Evolutionary conservation across 139 green algal species (phyloP), one percentile per base, ranked within the genome.

Genomic region (Chlorella sp.): DNA sequence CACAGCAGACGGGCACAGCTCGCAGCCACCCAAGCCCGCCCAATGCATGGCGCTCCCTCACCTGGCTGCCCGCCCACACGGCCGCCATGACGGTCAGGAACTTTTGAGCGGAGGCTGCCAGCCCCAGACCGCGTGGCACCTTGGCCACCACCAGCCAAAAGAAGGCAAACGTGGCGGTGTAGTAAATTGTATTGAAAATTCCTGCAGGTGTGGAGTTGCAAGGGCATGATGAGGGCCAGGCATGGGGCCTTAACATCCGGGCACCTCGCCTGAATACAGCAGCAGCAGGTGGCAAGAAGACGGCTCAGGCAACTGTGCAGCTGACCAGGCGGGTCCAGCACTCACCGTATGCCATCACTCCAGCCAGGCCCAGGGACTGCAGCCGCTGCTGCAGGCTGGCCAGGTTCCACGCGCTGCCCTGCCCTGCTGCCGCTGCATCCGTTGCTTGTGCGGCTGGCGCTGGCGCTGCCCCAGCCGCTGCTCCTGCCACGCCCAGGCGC

Each of bases 151-250:
- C 72, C 1, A 65, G 47, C 85, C 87, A 88, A 4, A 81, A 56
- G 30, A 90, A 78, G 11, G 84, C 30, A 64, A 92, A 94, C 17
- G 88, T 73, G 34, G 67, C 28, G 1, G 70, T 85, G 78, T 95
- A 95, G 74, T 95, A 95, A 9, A 91, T 15, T 3, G 92, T 95
- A 82, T 95, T 95, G 67, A 93, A 86, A 4, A 94, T 30, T 56
- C 92, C 60, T 82, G 76, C 75, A n/a, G n/a, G n/a, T n/a, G n/a
- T n/a, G n/a, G n/a, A n/a, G n/a, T n/a, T n/a, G n/a, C n/a, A n/a
- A n/a, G n/a, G n/a, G n/a, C n/a, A 67, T 34, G 13, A 21, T 15
- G 3, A 38, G 63, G 16, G 63, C 63, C n/a, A n/a, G n/a, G n/a
- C n/a, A n/a, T n/a, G n/a, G n/a, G n/a, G n/a, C n/a, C n/a, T n/a